phyloP scores from a whole-genome alignment of 2,329 filamentous ascomycete species.

The Fusarium anthophilum region DNA sequence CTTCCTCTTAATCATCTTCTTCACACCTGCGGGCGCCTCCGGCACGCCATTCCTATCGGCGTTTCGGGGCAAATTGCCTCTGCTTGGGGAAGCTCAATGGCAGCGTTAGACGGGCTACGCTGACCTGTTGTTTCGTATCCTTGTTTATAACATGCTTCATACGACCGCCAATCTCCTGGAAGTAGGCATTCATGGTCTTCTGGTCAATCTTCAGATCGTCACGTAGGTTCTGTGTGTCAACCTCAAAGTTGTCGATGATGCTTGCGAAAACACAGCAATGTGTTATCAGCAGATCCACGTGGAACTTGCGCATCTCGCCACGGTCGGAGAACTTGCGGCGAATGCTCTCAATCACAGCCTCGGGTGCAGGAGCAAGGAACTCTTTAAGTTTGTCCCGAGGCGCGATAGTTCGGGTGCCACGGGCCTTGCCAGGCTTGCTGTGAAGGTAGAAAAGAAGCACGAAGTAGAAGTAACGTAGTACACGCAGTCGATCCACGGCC shows the following conservation, averaged over 20 bases:
- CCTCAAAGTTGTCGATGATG: conserved; percentile 77
- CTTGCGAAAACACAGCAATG: conserved; percentile 77
- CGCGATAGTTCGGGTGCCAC: conserved; percentile 62
- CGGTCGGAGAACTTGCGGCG: conserved; percentile 74
- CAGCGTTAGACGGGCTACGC: conserved; percentile 76
- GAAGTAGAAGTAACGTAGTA: conserved; percentile 69
- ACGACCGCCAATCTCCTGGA: conserved; percentile 77
- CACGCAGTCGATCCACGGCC: conserved; percentile 62
- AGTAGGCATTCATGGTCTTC: conserved; percentile 76
- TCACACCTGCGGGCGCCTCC: background rate
- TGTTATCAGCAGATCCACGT: conserved; percentile 76
- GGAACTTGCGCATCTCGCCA: conserved; percentile 74
- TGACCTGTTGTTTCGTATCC: conserved; percentile 63
- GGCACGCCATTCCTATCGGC: conserved; percentile 22
- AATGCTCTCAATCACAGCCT: conserved; percentile 72
- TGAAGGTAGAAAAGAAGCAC: conserved; percentile 63
- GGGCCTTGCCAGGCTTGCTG: conserved; percentile 57
- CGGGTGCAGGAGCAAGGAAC: conserved; percentile 65
- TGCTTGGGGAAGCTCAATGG: conserved; percentile 85
- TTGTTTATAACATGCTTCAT: conserved; percentile 70
- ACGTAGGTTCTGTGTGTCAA: conserved; percentile 74
- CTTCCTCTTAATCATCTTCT: background rate
- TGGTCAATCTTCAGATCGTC: conserved; percentile 78
- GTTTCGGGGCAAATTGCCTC: conserved; percentile 46
- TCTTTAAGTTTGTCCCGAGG: conserved; percentile 69